phyloP scores from a whole-genome alignment of 208 protist genomes.

The Crithidia sp. region DNA sequence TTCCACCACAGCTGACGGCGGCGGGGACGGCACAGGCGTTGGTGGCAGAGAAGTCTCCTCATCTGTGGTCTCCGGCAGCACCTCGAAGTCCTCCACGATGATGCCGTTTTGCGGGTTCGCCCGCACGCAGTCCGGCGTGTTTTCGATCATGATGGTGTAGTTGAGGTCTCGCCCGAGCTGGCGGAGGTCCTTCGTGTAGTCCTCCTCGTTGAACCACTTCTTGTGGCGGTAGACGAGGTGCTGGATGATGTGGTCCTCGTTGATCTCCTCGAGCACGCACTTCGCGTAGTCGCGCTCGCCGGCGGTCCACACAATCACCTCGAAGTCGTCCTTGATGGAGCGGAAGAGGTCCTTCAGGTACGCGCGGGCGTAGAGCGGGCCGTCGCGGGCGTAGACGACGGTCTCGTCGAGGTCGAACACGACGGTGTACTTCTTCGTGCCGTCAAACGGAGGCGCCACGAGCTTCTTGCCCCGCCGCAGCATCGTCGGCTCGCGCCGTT shows the following conservation, averaged over 20 bases:
- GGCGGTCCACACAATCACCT: conserved; percentile 93
- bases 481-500: conserved; percentile 82
- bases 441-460: conserved; percentile 45
- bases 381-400: conserved; percentile 90
- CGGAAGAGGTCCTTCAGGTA: conserved; percentile 79
- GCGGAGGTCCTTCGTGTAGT: conserved; percentile 89
- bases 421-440: conserved; percentile 76
- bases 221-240: conserved; percentile 83
- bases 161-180: conserved; percentile 76
- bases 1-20: conserved; percentile 10
- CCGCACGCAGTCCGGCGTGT: conserved; percentile 87
- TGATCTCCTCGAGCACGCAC: conserved; percentile 86
- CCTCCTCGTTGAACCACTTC: conserved; percentile 77
- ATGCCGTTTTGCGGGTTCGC: conserved; percentile 85
- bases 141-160: conserved; percentile 89
- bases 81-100: conserved; percentile 88
- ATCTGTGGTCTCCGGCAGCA: conserved; percentile 38
- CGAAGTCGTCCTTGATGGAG: conserved; percentile 80
- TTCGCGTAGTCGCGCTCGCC: conserved; percentile 91
- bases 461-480: conserved; percentile 57
- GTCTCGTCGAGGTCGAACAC: conserved; percentile 93
- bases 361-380: conserved; percentile 83
- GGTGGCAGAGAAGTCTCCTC: conserved; percentile 22
- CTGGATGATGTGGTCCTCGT: conserved; percentile 82
- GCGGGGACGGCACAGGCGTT: conserved; percentile 16